Percentiles rank a stretch among this genome's conserved stretches.
phyloP scores from a whole-genome alignment of 164 flowering plant genomes.

The Liquidambar formosana region DNA sequence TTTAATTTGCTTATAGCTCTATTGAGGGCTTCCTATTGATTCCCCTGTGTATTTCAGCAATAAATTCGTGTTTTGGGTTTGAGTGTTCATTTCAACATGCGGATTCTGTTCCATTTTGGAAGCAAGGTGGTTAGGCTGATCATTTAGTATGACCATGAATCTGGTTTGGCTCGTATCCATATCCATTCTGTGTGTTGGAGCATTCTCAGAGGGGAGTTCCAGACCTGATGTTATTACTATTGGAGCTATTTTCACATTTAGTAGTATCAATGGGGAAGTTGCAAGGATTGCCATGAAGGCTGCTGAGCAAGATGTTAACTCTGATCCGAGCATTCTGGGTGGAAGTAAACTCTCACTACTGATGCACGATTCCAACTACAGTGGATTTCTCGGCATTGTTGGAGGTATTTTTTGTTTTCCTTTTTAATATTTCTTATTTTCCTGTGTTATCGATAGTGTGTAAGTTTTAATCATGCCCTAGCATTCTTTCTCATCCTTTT shows the following conservation, averaged over 20 bases:
- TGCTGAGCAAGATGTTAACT: conserved; percentile 68
- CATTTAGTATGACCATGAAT: conserved; percentile 19
- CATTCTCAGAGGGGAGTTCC: conserved; percentile 8
- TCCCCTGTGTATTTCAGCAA: background rate
- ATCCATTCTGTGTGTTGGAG: conserved; percentile 10
- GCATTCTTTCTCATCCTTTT: background rate
- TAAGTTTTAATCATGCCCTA: background rate
- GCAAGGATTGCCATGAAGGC: conserved; percentile 65
- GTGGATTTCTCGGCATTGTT: conserved; percentile 58
- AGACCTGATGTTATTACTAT: conserved; percentile 39
- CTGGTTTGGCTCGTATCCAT: conserved; percentile 16
- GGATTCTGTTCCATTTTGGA: background rate
- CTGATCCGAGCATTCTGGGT: conserved; percentile 55
- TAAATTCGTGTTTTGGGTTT: background rate
- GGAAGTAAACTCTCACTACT: conserved; percentile 49
- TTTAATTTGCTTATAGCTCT: too few relatives aligned
- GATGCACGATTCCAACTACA: conserved; percentile 57
- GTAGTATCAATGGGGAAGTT: conserved; percentile 53
- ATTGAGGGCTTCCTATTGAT: too few relatives aligned
- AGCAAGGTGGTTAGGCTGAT: conserved; percentile 3
- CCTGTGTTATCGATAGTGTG: background rate
- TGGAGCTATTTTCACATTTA: conserved; percentile 61
- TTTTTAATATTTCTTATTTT: background rate
- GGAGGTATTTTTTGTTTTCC: conserved; percentile 44
- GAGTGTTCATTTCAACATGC: background rate